Evolutionary conservation across 2,329 filamentous ascomycete species (phyloP).

Genomic region (Fusarium piperis): DNA sequence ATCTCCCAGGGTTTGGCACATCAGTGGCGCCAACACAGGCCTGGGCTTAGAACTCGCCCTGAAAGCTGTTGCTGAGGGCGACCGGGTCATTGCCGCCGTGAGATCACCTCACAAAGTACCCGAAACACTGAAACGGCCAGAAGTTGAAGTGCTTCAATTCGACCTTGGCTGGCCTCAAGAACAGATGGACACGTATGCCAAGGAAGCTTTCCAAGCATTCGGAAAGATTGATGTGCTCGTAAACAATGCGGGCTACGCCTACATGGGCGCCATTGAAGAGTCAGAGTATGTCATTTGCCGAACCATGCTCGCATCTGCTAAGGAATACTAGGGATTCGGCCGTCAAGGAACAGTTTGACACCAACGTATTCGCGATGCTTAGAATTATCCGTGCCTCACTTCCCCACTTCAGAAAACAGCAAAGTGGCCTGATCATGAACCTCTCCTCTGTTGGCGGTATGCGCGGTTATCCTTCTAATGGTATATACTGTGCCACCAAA

Average conservation of each 20-base stretch:
- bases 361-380: not conserved
- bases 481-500: not conserved
- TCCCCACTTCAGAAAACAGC: not conserved
- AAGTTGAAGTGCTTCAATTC: not conserved
- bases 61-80: not conserved
- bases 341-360: not conserved
- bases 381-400: not conserved
- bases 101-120: not conserved
- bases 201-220: not conserved
- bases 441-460: not conserved
- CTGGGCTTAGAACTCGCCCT: not conserved
- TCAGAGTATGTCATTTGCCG: not conserved
- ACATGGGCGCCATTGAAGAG: not conserved
- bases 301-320: not conserved
- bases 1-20: not conserved
- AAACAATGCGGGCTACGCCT: not conserved
- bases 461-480: not conserved
- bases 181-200: not conserved
- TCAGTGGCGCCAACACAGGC: not conserved
- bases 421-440: not conserved
- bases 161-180: not conserved
- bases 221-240: not conserved
- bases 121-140: not conserved
- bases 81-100: not conserved
- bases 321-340: not conserved